Conservation (phyloP, 345 rosid species). For the Sisymbrium altissimum region DNA sequence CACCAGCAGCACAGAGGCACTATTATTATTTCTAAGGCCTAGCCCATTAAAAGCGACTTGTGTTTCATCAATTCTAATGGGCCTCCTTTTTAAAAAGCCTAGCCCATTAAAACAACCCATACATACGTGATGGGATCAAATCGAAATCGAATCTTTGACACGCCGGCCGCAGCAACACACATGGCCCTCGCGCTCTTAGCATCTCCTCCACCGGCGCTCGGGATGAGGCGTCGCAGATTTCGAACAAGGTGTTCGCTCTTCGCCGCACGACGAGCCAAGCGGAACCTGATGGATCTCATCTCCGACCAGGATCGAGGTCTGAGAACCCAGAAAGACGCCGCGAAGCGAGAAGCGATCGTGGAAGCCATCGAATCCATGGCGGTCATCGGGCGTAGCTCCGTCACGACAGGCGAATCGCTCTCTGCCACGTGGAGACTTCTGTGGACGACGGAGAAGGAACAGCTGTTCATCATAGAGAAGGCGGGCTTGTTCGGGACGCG, state of each 20-base stretch:
- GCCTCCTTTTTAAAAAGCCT: no score
- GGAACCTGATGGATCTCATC: conserved; percentile 60
- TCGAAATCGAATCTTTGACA: no score
- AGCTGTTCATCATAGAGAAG: conserved; percentile 81
- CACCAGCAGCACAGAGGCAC: no score
- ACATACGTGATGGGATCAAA: no score
- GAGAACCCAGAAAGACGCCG: conserved; percentile 62
- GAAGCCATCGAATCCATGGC: conserved; percentile 66
- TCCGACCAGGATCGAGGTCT: conserved; percentile 83
- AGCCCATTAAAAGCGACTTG: no score
- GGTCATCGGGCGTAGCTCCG: conserved; percentile 44
- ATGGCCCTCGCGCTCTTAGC: conserved; percentile 24
- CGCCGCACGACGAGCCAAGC: conserved; percentile 49
- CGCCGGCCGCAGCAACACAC: not conserved
- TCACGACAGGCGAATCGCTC: conserved; percentile 61
- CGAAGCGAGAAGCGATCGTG: conserved; percentile 52
- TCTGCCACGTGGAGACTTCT: conserved; percentile 85
- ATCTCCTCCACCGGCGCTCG: not conserved
- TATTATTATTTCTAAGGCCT: no score
- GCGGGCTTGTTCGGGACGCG: conserved; percentile 67
- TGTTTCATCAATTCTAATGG: no score
- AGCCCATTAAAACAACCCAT: no score
- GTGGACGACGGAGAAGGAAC: conserved; percentile 98
- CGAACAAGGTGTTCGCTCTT: conserved; percentile 40
- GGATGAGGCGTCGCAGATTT: not conserved